Conservation (phyloP, 2,329 filamentous ascomycete genomes). For the Endocalyx cinctus region DNA sequence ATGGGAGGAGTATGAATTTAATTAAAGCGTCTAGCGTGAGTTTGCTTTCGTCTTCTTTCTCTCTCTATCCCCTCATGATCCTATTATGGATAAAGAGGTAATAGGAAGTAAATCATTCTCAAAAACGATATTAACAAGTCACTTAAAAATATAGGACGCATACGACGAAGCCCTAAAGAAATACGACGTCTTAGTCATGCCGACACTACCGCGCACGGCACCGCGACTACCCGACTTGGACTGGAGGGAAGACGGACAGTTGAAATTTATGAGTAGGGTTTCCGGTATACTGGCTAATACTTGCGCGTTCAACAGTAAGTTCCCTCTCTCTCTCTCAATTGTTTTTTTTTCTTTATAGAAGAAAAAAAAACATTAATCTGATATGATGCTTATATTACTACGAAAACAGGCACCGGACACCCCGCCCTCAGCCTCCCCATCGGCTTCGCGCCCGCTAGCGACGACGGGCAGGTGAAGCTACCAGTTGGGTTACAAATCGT, state of each 20-base stretch:
- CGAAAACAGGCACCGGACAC: conserved; percentile 19
- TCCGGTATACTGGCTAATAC: conserved; percentile 19
- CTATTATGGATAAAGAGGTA: no score
- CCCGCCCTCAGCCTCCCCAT: conserved; percentile 24
- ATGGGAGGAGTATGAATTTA: conserved; percentile 20
- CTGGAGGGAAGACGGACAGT: conserved; percentile 8
- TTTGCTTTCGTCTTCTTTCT: neutral
- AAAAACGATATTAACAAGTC: neutral
- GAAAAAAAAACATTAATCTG: no score
- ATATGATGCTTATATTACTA: no score
- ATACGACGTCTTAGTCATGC: conserved; percentile 24
- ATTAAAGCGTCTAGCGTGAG: conserved; percentile 15
- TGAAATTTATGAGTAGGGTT: conserved; percentile 11
- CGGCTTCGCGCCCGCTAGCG: conserved; percentile 22
- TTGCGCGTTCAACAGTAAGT: conserved; percentile 18
- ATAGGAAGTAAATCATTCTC: neutral
- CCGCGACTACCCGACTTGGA: conserved; percentile 12
- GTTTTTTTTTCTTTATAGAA: neutral
- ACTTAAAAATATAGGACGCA: conserved; percentile 13
- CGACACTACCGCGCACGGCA: conserved; percentile 18
- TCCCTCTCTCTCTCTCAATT: neutral
- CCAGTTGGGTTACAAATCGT: conserved; percentile 24
- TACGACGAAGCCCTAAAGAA: conserved; percentile 20
- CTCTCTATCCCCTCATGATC: no score
- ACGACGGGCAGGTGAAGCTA: conserved; percentile 20